These are phyloP conservation scores for Mucor indicus DNA, from an alignment of 371 early-diverging fungal species.

Conservation along the genomic window DNA sequence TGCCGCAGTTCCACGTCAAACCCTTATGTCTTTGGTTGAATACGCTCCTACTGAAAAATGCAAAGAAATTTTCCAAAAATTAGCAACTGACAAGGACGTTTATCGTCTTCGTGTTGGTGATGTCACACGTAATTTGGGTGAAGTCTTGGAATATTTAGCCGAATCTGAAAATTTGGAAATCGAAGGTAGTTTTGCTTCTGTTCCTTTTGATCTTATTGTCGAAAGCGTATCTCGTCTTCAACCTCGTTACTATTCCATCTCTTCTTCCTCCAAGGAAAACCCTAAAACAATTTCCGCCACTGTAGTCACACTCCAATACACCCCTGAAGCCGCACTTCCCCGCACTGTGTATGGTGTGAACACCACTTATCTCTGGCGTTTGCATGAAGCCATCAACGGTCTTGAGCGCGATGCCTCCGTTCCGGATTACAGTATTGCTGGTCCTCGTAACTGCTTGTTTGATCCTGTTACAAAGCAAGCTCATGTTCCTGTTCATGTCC, in stretches of 20 bases:
- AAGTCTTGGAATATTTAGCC: slow-evolving; percentile 48
- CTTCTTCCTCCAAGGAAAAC: slow-evolving; percentile 71
- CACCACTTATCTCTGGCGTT: slow-evolving; percentile 65
- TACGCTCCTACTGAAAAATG: slow-evolving; percentile 58
- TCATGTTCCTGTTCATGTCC: slow-evolving; percentile 81
- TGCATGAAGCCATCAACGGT: slow-evolving; percentile 22
- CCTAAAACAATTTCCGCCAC: slow-evolving; percentile 80
- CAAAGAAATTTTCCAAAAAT: slow-evolving; percentile 42
- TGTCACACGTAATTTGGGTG: slow-evolving; percentile 64
- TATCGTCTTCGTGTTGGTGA: slow-evolving; percentile 62
- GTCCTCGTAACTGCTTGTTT: slow-evolving; percentile 36
- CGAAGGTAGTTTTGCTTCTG: slow-evolving; percentile 22
- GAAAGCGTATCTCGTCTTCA: slow-evolving; percentile 81
- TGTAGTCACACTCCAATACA: slow-evolving; percentile 84
- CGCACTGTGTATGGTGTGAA: slow-evolving; percentile 71
- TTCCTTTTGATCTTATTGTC: slow-evolving; percentile 73
- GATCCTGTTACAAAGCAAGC: slow-evolving; percentile 16
- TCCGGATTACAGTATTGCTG: slow-evolving; percentile 32
- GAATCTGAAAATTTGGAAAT: slow-evolving; percentile 19
- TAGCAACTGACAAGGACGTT: slow-evolving; percentile 72
- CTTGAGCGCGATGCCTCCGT: slow-evolving; percentile 19
- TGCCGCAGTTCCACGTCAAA: slow-evolving; percentile 65
- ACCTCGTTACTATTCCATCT: slow-evolving; percentile 94
- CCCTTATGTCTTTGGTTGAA: slow-evolving; percentile 54
- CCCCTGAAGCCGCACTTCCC: slow-evolving; percentile 44